phyloP scores from a whole-genome alignment of 192 early-diverging fungal genomes.

The Gryganskiella cystojenkinii region DNA sequence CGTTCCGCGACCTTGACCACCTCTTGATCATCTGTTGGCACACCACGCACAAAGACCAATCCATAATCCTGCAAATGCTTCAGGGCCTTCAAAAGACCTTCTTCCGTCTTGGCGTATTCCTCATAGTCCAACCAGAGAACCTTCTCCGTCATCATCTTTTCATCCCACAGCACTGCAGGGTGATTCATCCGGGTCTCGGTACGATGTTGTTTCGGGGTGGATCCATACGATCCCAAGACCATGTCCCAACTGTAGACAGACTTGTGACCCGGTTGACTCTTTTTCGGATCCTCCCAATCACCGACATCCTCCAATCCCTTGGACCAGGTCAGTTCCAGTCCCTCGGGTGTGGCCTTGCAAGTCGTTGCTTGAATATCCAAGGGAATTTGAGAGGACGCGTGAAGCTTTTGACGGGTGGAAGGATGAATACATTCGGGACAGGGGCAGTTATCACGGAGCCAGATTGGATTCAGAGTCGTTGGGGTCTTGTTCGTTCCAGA shows the following conservation, averaged over 20 bases:
- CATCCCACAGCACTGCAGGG: slow-evolving; percentile 54
- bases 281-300: slow-evolving; percentile 35
- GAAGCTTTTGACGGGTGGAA: slow-evolving; percentile 65
- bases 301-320: slow-evolving; percentile 54
- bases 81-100: slow-evolving; percentile 64
- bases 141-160: slow-evolving; percentile 46
- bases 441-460: slow-evolving; percentile 72
- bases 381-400: slow-evolving; percentile 62
- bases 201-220: slow-evolving; percentile 20
- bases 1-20: slow-evolving; percentile 69
- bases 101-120: slow-evolving; percentile 64
- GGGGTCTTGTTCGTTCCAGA: slow-evolving; percentile 14
- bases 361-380: slow-evolving; percentile 53
- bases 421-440: slow-evolving; percentile 69
- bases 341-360: slow-evolving; percentile 23
- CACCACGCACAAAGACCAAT: slow-evolving; percentile 71
- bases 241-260: slow-evolving; percentile 38
- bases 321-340: slow-evolving; percentile 59
- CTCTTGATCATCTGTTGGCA: slow-evolving; percentile 66
- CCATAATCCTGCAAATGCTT: slow-evolving; percentile 73
- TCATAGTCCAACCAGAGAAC: slow-evolving; percentile 65
- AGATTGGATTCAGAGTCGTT: slow-evolving; percentile 47
- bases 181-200: slow-evolving; percentile 30
- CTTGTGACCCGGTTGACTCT: slow-evolving; percentile 36
- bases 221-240: slow-evolving; percentile 46